Evolutionary conservation across 2,329 filamentous ascomycete species (phyloP).

Genomic region (Xylariaceae sp.): DNA sequence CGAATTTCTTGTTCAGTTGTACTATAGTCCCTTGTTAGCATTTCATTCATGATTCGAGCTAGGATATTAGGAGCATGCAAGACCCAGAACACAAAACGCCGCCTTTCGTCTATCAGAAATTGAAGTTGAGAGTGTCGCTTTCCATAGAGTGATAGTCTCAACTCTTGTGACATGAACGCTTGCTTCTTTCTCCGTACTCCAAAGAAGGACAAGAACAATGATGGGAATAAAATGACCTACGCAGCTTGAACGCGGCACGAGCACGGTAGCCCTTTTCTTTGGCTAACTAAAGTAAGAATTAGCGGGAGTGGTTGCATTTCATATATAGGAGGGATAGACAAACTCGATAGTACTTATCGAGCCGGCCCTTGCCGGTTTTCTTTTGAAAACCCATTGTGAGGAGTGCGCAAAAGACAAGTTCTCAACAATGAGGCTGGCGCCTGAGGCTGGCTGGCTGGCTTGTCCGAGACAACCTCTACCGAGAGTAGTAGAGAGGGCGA

Average conservation of each 20-base stretch:
- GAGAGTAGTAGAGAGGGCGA: too few species aligned
- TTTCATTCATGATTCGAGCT: too few species aligned
- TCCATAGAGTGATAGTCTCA: too few species aligned
- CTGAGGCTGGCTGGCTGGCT: neutral
- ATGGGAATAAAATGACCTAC: neutral
- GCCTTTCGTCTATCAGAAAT: too few species aligned
- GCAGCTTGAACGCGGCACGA: slow-evolving; percentile 29
- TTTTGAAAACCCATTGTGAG: slow-evolving; percentile 89
- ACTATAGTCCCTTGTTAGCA: slow-evolving; percentile 60
- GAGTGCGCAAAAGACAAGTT: slow-evolving; percentile 2
- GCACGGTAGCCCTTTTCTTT: slow-evolving; percentile 86
- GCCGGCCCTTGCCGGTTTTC: slow-evolving; percentile 95
- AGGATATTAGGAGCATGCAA: neutral
- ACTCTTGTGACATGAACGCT: too few species aligned
- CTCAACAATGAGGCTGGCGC: neutral
- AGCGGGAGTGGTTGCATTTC: neutral
- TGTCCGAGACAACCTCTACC: too few species aligned
- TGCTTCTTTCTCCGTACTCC: too few species aligned
- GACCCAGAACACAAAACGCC: too few species aligned
- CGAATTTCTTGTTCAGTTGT: slow-evolving; percentile 98
- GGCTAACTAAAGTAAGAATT: slow-evolving; percentile 59
- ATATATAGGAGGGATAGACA: neutral
- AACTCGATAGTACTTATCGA: slow-evolving; percentile 91
- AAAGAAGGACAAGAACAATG: too few species aligned
- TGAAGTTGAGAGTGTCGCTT: too few species aligned